These are phyloP conservation scores for Cyclotella atomus DNA, from an alignment of 108 stramenopile species.

Conservation along the genomic window DNA sequence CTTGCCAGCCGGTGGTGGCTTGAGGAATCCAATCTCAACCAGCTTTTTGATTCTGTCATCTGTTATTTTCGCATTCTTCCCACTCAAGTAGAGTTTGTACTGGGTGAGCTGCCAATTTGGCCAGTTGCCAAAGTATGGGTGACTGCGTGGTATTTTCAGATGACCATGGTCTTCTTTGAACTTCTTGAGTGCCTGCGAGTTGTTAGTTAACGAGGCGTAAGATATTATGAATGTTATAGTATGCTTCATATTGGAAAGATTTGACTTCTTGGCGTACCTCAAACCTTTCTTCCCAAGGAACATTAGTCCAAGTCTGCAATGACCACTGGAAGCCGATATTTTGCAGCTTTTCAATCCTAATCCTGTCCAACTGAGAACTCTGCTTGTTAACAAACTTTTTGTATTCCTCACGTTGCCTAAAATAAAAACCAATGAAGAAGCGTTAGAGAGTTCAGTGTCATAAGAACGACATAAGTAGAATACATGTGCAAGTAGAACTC, in stretches of 20 bases:
- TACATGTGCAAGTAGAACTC: too few relatives aligned
- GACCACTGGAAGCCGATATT: slow-evolving; percentile 49
- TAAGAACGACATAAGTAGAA: too few relatives aligned
- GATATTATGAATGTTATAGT: neutral
- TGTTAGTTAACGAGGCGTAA: neutral
- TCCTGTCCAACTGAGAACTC: slow-evolving; percentile 36
- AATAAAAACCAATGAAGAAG: too few relatives aligned
- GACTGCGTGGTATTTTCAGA: slow-evolving; percentile 33
- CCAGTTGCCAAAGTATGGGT: slow-evolving; percentile 55
- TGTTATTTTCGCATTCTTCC: slow-evolving; percentile 50
- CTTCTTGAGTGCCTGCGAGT: slow-evolving; percentile 16
- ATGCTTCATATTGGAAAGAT: neutral
- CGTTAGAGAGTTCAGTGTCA: too few relatives aligned
- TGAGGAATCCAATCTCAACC: slow-evolving; percentile 55
- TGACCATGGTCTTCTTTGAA: slow-evolving; percentile 51
- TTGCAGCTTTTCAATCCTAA: slow-evolving; percentile 41
- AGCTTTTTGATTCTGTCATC: slow-evolving; percentile 53
- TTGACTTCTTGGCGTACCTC: slow-evolving; percentile 22
- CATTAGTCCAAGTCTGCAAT: slow-evolving; percentile 33
- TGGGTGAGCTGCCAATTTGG: slow-evolving; percentile 57
- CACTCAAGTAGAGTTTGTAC: slow-evolving; percentile 50
- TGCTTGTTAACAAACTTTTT: slow-evolving; percentile 47
- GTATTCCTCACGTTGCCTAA: slow-evolving; percentile 52
- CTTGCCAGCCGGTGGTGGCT: too few relatives aligned
- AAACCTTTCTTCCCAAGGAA: slow-evolving; percentile 54